Conservation (phyloP, 1,284 basidiomycete species). For the Polyporus tsugae region DNA sequence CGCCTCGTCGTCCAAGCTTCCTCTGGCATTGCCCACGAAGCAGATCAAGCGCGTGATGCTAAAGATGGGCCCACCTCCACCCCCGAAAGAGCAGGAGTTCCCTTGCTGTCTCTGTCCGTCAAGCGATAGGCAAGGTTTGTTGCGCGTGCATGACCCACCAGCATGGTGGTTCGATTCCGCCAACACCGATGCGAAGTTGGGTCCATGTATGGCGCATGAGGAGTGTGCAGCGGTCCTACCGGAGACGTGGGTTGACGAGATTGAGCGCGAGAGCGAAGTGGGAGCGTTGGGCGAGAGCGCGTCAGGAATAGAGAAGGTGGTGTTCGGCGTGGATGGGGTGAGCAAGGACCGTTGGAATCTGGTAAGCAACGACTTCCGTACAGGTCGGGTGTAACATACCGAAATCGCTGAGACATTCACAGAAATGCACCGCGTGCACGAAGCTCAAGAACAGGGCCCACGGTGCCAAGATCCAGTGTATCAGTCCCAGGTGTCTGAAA, state of each 20-base stretch:
- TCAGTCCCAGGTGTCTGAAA: conserved; percentile 91
- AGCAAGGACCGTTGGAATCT: conserved; percentile 91
- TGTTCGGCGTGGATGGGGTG: conserved; percentile 86
- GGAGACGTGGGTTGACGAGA: conserved; percentile 85
- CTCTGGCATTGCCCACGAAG: conserved; percentile 31
- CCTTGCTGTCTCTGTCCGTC: conserved; percentile 89
- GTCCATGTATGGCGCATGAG: conserved; percentile 76
- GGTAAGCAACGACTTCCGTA: conserved; percentile 57
- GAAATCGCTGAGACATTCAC: conserved; percentile 13
- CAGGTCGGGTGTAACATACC: neutral
- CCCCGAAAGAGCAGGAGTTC: conserved; percentile 62
- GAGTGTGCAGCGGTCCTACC: conserved; percentile 82
- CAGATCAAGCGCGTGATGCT: conserved; percentile 66
- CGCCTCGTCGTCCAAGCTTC: conserved; percentile 30
- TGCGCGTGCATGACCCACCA: conserved; percentile 77
- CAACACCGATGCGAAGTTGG: conserved; percentile 39
- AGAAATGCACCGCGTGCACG: conserved; percentile 91
- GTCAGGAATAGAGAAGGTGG: conserved; percentile 58
- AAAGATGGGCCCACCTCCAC: conserved; percentile 57
- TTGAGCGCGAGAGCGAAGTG: conserved; percentile 46
- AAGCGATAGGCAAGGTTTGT: conserved; percentile 59
- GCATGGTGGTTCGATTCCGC: conserved; percentile 55
- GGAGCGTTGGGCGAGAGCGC: conserved; percentile 36
- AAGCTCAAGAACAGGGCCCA: conserved; percentile 73
- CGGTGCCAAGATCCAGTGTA: conserved; percentile 94